Evolutionary conservation across 768 basidiomycete genomes (phyloP), one percentile per base, ranked within the genome.

Genomic region (Pleurotus sapidus): DNA sequence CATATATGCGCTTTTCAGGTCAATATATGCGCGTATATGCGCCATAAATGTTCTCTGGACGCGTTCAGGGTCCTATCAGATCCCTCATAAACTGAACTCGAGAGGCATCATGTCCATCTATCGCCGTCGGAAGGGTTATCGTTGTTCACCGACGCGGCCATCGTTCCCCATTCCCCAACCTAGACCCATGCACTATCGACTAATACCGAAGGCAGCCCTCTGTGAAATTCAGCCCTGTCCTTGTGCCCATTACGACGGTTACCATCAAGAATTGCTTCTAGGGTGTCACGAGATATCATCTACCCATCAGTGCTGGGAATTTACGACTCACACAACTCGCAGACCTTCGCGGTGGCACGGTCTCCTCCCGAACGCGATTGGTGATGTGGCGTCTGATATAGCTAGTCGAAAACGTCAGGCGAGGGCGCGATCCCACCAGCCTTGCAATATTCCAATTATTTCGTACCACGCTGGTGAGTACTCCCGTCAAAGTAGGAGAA

Each of bases 61-160:
- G 30, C 30, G 30, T 7, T 8, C 9, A 34, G 30, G 30, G 30
- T 34, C 8, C 30, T 34, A 9, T 34, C 30, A 11, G 30, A 30
- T 30, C 3, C 30, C 30, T 30, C 8, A 7, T 9, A 3, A 9
- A 11, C 30, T 34, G 30, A 34, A 34, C 30, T 34, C 11, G 8
- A 34, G 30, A 34, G 30, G 30, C 8, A 34, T 11, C 30, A 38
- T 1, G 17, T 30, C 9, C 49, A 50, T 24, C 20, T 15, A 27
- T 30, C 25, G 12, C 25, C 27, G 27, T 38, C 27, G 49, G 42
- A 43, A 25, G 38, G n/a, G 51, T 39, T 23, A 17, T 42, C 7
- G 15, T 53, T 53, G 51, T 53, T 40, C 14, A 53, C 51, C 51
- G 51, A 53, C 37, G 51, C 51, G 51, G 51, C 20, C 51, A 54